Percentiles rank a stretch among this genome's conserved stretches.
phyloP scores from a whole-genome alignment of 1,284 basidiomycete genomes.

The Microbotryum intermedium region DNA sequence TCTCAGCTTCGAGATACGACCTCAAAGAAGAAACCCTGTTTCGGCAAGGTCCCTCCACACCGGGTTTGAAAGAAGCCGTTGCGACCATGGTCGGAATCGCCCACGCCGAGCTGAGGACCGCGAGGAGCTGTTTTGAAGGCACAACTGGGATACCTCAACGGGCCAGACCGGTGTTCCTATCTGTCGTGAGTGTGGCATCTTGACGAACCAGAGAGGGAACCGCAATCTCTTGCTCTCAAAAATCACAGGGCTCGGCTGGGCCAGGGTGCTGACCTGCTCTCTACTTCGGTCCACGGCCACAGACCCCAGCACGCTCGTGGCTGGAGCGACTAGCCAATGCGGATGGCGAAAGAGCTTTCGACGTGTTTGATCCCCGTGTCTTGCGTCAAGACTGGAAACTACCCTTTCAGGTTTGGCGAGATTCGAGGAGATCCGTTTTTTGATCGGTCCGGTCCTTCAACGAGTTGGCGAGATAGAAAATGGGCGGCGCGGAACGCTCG shows the following conservation, averaged over 20 bases:
- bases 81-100: constrained; percentile 29
- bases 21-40: constrained; percentile 25
- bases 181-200: constrained; percentile 8
- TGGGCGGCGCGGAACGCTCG: too few relatives aligned
- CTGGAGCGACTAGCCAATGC: constrained; percentile 60
- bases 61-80: constrained; percentile 22
- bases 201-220: too few relatives aligned
- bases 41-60: constrained; percentile 15
- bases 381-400: constrained; percentile 73
- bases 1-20: constrained; percentile 13
- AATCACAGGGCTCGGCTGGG: too few relatives aligned
- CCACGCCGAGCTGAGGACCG: constrained; percentile 24
- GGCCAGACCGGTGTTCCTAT: constrained; percentile 19
- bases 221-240: too few relatives aligned
- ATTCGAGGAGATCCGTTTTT: constrained; percentile 5
- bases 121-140: constrained; percentile 22
- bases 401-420: constrained; percentile 73
- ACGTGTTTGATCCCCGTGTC: constrained; percentile 65
- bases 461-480: too few relatives aligned
- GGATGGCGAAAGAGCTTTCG: constrained; percentile 53
- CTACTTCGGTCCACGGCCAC: not conserved
- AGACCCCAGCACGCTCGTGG: constrained; percentile 57
- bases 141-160: constrained; percentile 23
- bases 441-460: too few relatives aligned
- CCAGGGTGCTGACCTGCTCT: too few relatives aligned